Conservation (phyloP, 495 filamentous ascomycete species). For the Thermochaetoides thermophila region DNA sequence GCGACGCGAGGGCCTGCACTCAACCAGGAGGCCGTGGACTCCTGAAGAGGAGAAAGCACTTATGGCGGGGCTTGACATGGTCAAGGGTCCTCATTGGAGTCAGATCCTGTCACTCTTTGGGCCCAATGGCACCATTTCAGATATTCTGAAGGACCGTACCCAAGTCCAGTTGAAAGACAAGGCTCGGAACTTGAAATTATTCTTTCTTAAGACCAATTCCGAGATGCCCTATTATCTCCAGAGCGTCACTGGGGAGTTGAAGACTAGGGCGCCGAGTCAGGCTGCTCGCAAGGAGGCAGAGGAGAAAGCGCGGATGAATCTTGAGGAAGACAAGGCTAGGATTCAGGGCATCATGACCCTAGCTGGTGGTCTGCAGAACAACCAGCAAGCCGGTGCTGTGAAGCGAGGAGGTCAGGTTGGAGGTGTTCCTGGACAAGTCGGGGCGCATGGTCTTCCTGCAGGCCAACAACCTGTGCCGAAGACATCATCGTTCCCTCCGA, state of each 20-base stretch:
- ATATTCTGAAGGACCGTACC: slow-evolving; percentile 80
- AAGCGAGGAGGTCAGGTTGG: slow-evolving; percentile 5
- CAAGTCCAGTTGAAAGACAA: slow-evolving; percentile 96
- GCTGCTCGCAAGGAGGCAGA: slow-evolving; percentile 70
- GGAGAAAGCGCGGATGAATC: slow-evolving; percentile 48
- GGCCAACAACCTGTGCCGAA: slow-evolving; percentile 9
- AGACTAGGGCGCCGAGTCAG: slow-evolving; percentile 74
- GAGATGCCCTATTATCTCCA: slow-evolving; percentile 88
- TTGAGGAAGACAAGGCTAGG: slow-evolving; percentile 56
- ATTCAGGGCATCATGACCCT: slow-evolving; percentile 52
- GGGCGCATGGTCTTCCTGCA: slow-evolving; percentile 1
- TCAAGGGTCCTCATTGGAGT: slow-evolving; percentile 90
- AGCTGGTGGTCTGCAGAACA: slow-evolving; percentile 27
- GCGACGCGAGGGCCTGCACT: slow-evolving; percentile 61
- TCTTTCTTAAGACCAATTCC: slow-evolving; percentile 84
- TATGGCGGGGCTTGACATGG: slow-evolving; percentile 80
- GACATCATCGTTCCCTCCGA: slow-evolving; percentile 12
- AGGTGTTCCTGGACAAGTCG: background rate
- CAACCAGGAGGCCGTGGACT: slow-evolving; percentile 80
- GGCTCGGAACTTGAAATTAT: slow-evolving; percentile 83
- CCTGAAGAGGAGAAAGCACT: slow-evolving; percentile 83
- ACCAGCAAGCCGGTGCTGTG: slow-evolving; percentile 8
- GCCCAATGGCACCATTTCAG: slow-evolving; percentile 63
- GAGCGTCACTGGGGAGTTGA: slow-evolving; percentile 84
- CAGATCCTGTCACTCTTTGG: slow-evolving; percentile 87